These are phyloP conservation scores for Endogone sp. DNA, from an alignment of 192 early-diverging fungal species.

Conservation along the genomic window DNA sequence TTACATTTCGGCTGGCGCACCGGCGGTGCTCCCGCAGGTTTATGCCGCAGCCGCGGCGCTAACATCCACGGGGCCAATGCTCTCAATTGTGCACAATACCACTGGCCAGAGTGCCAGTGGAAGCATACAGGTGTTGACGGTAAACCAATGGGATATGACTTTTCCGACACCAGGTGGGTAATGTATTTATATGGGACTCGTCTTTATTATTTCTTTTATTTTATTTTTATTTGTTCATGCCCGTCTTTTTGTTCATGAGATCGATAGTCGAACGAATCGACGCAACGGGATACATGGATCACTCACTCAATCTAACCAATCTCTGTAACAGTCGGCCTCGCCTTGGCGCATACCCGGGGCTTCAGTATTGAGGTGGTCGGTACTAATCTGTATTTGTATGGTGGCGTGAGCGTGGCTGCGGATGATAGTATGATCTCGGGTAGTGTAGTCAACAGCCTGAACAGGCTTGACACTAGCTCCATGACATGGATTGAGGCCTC, in stretches of 20 bases:
- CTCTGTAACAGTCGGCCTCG: too few species aligned
- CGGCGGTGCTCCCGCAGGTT: constrained; percentile 29
- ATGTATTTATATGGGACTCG: too few species aligned
- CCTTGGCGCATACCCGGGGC: too few species aligned
- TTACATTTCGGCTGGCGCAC: constrained; percentile 13
- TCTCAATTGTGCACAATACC: constrained; percentile 40
- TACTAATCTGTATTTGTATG: constrained; percentile 40
- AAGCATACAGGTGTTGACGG: constrained; percentile 32
- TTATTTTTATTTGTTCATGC: not conserved
- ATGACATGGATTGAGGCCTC: constrained; percentile 20
- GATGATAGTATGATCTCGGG: constrained; percentile 13
- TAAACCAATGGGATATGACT: constrained; percentile 39
- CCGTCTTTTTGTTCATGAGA: not conserved
- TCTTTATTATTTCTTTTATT: not conserved
- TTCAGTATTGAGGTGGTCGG: constrained; percentile 38
- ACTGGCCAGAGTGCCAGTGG: constrained; percentile 13
- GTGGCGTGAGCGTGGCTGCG: constrained; percentile 18
- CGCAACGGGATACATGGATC: not conserved
- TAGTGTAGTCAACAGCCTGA: constrained; percentile 24
- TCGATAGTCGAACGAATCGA: too few species aligned
- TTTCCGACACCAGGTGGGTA: constrained; percentile 43
- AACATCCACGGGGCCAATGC: constrained; percentile 37
- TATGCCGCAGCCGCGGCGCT: constrained; percentile 28
- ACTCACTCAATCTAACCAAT: too few species aligned
- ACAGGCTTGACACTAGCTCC: constrained; percentile 17